These are phyloP conservation scores for Peterozyma toletana DNA, from an alignment of 805 yeast species.

Conservation along the genomic window DNA sequence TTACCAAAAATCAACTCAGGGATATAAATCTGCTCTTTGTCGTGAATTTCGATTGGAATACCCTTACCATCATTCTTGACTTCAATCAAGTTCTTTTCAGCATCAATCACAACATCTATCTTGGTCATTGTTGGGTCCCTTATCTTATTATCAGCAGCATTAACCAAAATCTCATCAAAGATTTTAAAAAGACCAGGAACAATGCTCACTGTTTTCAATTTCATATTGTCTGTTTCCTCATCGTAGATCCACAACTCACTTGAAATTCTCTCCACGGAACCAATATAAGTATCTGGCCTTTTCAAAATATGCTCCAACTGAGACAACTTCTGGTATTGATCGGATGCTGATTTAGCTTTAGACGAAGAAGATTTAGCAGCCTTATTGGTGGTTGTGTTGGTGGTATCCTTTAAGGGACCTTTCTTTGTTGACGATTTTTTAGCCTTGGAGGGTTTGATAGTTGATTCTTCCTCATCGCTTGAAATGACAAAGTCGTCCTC, in stretches of 20 bases:
- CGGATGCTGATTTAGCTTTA: conserved; percentile 33
- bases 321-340: conserved; percentile 87
- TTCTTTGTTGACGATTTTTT: neutral
- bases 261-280: conserved; percentile 80
- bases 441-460: too few species aligned
- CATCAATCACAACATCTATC: conserved; percentile 75
- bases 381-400: neutral
- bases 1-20: conserved; percentile 97
- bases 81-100: conserved; percentile 65
- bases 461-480: too few species aligned
- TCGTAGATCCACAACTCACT: conserved; percentile 84
- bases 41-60: conserved; percentile 90
- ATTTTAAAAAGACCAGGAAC: conserved; percentile 97
- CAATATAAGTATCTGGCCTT: conserved; percentile 97
- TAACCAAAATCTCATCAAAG: conserved; percentile 93
- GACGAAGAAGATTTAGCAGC: neutral
- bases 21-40: conserved; percentile 84
- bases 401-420: conserved; percentile 6
- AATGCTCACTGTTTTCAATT: conserved; percentile 54
- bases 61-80: conserved; percentile 93
- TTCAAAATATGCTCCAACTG: conserved; percentile 94
- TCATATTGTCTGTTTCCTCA: conserved; percentile 54
- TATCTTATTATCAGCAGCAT: conserved; percentile 97
- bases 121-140: conserved; percentile 87
- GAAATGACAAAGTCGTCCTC: too few species aligned